Evolutionary conservation across 345 rosid genomes (phyloP), one percentile per base, ranked within the genome.

Genomic region (Hevea brasiliensis): DNA sequence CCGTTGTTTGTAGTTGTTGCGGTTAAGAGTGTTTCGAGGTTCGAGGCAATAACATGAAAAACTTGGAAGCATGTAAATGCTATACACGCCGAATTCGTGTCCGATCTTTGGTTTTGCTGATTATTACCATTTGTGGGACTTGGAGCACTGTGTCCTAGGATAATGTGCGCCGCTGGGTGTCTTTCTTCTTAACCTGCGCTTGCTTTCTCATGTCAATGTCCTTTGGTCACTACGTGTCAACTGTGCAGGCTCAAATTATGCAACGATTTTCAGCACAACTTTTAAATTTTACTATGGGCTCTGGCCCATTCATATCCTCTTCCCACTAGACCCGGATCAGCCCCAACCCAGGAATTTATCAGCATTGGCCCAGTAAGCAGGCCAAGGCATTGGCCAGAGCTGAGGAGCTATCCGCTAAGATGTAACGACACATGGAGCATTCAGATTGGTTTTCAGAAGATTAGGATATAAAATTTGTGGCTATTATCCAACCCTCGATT

Each of bases 381-480:
- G 6, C n/a, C 55, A 18, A 15, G 6, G 55, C 5, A 18, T 0
- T 17, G 18, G 3, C 5, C n/a, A 14, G n/a, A 47, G n/a, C 4
- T 15, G 47, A 4, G 18, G 18, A 50, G 7, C 15, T 20, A 17
- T 6, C 55, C 15, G 1, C 1, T 9, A 42, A 64, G 23, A 21
- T 63, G 14, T 21, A 2, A 15, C 56, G 80, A 77, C 92, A 94
- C 94, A 92, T 94, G 96, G 89, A 80, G 3, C 11, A 47, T 74
- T 0, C 0, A 50, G 81, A 72, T 89, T 88, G 97, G 98, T 24
- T 32, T 3, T 18, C n/a, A 65, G 45, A 54, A 68, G 97, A 89
- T 90, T 68, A 72, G 81, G 89, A 90, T 87, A 78, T 84, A 85
- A 72, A 80, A 76, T 47, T 82, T 59, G 54, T 45, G 81, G 87